Percentiles rank a stretch among this genome's conserved stretches.
phyloP scores from a whole-genome alignment of 495 filamentous ascomycete genomes.

The Xylaria bambusicola region DNA sequence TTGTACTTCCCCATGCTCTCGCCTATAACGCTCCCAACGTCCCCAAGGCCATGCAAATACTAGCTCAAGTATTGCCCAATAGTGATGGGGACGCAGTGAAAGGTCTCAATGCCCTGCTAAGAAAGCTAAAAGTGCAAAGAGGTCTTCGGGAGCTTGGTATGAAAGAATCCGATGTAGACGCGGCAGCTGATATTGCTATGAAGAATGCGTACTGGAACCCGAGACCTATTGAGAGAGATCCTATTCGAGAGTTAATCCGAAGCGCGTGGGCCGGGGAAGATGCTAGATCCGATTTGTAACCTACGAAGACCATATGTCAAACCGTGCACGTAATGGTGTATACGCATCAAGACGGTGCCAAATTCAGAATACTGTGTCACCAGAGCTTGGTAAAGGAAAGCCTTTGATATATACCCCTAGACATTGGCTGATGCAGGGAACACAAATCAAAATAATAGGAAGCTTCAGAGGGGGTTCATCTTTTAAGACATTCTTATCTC shows the following conservation, averaged over 20 bases:
- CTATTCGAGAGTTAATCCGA: constrained; percentile 64
- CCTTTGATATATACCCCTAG: no score
- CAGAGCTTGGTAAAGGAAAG: no score
- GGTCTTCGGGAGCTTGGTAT: constrained; percentile 62
- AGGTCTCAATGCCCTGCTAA: constrained; percentile 62
- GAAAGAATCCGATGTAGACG: constrained; percentile 67
- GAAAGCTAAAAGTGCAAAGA: constrained; percentile 59
- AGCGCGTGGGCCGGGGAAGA: constrained; percentile 70
- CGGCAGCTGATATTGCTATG: constrained; percentile 65
- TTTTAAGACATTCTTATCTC: no score
- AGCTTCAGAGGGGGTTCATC: no score
- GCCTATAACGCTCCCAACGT: constrained; percentile 68
- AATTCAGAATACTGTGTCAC: no score
- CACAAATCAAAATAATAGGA: no score
- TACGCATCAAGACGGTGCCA: no score
- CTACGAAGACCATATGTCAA: no score
- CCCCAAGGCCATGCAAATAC: constrained; percentile 58
- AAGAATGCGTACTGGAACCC: constrained; percentile 69
- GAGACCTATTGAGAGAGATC: constrained; percentile 55
- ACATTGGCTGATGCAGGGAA: no score
- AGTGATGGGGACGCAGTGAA: constrained; percentile 57
- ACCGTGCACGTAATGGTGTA: no score
- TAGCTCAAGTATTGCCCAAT: constrained; percentile 60
- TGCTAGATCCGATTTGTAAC: constrained; percentile 59
- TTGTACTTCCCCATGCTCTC: constrained; percentile 66